Evolutionary conservation across 441 rosid species (phyloP).

Genomic region (Pelargonium cotyledonis): DNA sequence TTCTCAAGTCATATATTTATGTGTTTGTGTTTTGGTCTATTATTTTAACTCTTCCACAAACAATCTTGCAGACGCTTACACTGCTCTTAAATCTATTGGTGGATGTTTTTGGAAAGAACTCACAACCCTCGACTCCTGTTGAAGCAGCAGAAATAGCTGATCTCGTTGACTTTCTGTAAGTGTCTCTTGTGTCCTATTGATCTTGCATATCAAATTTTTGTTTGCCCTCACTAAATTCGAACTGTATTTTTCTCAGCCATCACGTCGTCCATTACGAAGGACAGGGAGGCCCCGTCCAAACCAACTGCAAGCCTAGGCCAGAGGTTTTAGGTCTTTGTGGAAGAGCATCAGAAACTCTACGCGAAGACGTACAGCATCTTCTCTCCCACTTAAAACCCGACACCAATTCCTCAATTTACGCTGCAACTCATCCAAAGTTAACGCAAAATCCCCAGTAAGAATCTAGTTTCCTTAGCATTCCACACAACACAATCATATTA

Average conservation of each 20-base stretch:
- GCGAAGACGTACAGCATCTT: slow-evolving; percentile 83
- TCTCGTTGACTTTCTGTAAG: slow-evolving; percentile 88
- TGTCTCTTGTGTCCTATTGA: neutral
- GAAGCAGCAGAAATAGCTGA: slow-evolving; percentile 82
- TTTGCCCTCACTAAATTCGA: neutral
- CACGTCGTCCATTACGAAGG: slow-evolving; percentile 89
- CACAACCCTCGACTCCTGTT: slow-evolving; percentile 43
- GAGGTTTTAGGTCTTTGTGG: slow-evolving; percentile 65
- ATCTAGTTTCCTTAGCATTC: neutral
- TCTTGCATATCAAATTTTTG: neutral
- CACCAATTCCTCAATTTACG: slow-evolving; percentile 61
- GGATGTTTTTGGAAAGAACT: slow-evolving; percentile 74
- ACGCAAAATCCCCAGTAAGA: slow-evolving; percentile 38
- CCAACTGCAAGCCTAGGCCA: slow-evolving; percentile 75
- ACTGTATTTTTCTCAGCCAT: slow-evolving; percentile 44
- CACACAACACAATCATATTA: neutral
- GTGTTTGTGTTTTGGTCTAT: too few relatives aligned
- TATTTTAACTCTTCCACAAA: too few relatives aligned
- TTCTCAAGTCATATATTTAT: too few relatives aligned
- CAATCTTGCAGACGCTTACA: slow-evolving; percentile 42
- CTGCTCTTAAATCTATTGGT: slow-evolving; percentile 60
- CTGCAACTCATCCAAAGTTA: slow-evolving; percentile 79
- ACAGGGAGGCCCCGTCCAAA: slow-evolving; percentile 87
- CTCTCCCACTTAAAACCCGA: slow-evolving; percentile 81
- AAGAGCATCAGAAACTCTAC: slow-evolving; percentile 60